phyloP scores from a whole-genome alignment of 1,284 basidiomycete genomes.

The Microbotryum violaceum region DNA sequence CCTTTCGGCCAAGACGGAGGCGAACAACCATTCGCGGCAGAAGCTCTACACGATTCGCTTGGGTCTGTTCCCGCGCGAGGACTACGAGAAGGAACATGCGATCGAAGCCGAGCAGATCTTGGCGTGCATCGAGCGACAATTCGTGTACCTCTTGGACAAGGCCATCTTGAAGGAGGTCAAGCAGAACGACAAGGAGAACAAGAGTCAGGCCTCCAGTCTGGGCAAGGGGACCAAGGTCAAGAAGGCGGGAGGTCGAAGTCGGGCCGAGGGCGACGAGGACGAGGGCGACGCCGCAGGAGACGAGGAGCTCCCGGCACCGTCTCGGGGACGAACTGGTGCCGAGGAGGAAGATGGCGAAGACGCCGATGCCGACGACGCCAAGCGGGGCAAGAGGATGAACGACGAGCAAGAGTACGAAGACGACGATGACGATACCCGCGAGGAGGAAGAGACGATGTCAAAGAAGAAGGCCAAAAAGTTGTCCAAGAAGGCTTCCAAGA shows the following conservation, averaged over 20 bases:
- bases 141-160: conserved; percentile 75
- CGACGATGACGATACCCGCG: conserved; percentile 47
- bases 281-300: conserved; percentile 44
- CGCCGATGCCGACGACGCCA: conserved; percentile 54
- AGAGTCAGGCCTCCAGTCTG: conserved; percentile 56
- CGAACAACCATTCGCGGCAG: conserved; percentile 51
- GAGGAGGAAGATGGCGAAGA: conserved; percentile 42
- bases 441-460: conserved; percentile 33
- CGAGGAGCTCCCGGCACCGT: conserved; percentile 40
- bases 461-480: not conserved
- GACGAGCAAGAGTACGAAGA: conserved; percentile 31
- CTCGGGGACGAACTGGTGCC: conserved; percentile 19
- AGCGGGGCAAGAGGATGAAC: conserved; percentile 26
- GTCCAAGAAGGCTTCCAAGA: no score
- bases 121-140: conserved; percentile 61
- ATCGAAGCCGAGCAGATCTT: conserved; percentile 68
- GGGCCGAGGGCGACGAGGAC: conserved; percentile 21
- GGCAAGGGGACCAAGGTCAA: conserved; percentile 28
- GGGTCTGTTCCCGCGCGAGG: conserved; percentile 75
- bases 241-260: conserved; percentile 2
- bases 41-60: conserved; percentile 78
- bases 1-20: conserved; percentile 58
- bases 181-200: conserved; percentile 71
- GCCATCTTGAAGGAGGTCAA: conserved; percentile 83
- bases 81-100: conserved; percentile 81